Evolutionary conservation across 2,329 filamentous ascomycete species (phyloP).

Genomic region (Claviceps purpurea): DNA sequence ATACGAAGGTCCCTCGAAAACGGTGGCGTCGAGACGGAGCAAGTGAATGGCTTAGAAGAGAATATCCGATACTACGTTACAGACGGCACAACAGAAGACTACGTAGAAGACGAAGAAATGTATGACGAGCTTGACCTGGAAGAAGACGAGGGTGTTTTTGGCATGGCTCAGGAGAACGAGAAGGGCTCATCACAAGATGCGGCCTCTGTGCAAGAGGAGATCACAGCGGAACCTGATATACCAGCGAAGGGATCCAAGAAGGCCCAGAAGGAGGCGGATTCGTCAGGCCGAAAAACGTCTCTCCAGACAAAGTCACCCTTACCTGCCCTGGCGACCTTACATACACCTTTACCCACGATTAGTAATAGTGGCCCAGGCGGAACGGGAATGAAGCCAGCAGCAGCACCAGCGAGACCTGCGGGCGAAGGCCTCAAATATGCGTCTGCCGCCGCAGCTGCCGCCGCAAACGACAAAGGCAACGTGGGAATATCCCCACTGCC

Average conservation of each 20-base stretch:
- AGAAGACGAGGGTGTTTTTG: constrained; percentile 81
- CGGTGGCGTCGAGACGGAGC: constrained; percentile 73
- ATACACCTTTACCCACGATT: constrained; percentile 53
- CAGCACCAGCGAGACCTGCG: constrained; percentile 67
- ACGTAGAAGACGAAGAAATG: constrained; percentile 84
- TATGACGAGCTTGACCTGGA: constrained; percentile 91
- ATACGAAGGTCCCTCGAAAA: constrained; percentile 86
- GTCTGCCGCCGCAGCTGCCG: constrained; percentile 85
- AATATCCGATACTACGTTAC: constrained; percentile 91
- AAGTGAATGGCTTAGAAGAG: constrained; percentile 81
- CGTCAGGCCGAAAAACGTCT: constrained; percentile 57
- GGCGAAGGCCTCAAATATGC: constrained; percentile 94
- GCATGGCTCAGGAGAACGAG: constrained; percentile 69
- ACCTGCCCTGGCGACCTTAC: constrained; percentile 81
- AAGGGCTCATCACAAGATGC: constrained; percentile 89
- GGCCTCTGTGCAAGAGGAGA: constrained; percentile 81
- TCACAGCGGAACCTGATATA: constrained; percentile 41
- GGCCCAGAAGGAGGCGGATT: constrained; percentile 44
- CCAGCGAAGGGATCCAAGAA: constrained; percentile 37
- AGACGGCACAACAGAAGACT: constrained; percentile 78
- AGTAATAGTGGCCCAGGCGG: constrained; percentile 43
- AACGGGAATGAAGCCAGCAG: constrained; percentile 80
- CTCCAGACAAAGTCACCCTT: constrained; percentile 87
- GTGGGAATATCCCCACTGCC: constrained; percentile 89
- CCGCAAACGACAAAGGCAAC: constrained; percentile 73